Evolutionary conservation across 257 asterid species (phyloP), one percentile per base, ranked within the genome.

Genomic region (Linaria vulgaris): DNA sequence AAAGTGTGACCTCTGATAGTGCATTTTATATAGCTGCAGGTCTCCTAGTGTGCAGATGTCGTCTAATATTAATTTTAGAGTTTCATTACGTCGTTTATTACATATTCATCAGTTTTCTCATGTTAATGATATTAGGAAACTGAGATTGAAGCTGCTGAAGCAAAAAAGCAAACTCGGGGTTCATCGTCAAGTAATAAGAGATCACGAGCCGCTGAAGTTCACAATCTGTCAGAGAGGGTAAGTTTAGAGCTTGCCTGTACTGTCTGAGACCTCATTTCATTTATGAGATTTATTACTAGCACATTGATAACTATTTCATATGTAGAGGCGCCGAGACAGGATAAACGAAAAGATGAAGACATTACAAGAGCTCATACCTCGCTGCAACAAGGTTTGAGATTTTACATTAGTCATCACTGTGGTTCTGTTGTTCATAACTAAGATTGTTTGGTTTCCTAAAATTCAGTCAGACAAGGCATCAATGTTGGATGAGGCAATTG

Each of bases 131-230:
- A 34, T 14, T 17, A 79, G 84, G 79, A 67, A 15, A 68, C 43
- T 9, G 77, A 79, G 12, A 50, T 39, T 72, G 78, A 69, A 56
- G 75, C 41, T 9, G 63, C 53, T 61, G 78, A 72, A 39, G 68
- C 68, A 21, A 79, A 73, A 66, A 69, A 67, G 69, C 79, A 64
- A 61, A 22, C 56, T 17, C 62, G 64, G 21, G 64, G 66, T 55
- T 74, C 74, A 9, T 24, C 69, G 14, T 64, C 78, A 6, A 13
- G 75, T n/a, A n/a, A n/a, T n/a, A 82, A 76, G 72, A 69, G 78
- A 71, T 64, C 80, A 44, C 81, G 87, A 22, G 82, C 82, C n/a
- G 84, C 80, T 14, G 73, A 81, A 65, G 82, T 81, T 21, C 87
- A 81, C 59, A 81, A 79, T 69, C 68, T 72, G 25, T 76, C 83